These are phyloP conservation scores for Pyrus bretschneideri DNA, from an alignment of 306 rosid species.

Conservation along the genomic window DNA sequence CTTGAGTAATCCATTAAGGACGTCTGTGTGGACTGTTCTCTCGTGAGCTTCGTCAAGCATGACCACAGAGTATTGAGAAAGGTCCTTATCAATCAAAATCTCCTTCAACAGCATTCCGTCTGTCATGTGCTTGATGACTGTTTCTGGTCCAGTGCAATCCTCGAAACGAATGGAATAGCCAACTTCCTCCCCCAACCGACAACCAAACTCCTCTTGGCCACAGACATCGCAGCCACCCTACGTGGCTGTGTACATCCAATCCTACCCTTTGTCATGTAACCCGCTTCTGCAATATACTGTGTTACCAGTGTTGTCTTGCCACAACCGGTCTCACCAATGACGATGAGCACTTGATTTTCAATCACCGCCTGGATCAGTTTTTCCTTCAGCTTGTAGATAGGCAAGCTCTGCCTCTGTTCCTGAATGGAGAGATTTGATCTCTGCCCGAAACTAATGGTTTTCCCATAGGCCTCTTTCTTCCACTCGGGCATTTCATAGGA, in stretches of 20 bases:
- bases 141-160: slow-evolving; percentile 77
- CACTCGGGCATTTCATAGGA: slow-evolving; percentile 86
- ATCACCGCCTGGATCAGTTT: slow-evolving; percentile 69
- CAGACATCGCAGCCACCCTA: slow-evolving; percentile 84
- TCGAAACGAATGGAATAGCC: slow-evolving; percentile 86
- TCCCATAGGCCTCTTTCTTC: slow-evolving; percentile 89
- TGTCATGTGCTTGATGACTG: slow-evolving; percentile 84
- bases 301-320: not conserved
- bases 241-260: slow-evolving; percentile 91
- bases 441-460: slow-evolving; percentile 71
- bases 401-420: slow-evolving; percentile 80
- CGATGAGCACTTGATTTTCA: slow-evolving; percentile 71
- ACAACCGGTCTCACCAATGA: slow-evolving; percentile 55
- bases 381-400: slow-evolving; percentile 76
- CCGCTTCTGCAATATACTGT: not conserved
- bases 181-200: slow-evolving; percentile 82
- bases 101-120: slow-evolving; percentile 86
- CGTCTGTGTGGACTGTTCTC: slow-evolving; percentile 72
- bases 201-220: slow-evolving; percentile 80
- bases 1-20: slow-evolving; percentile 22
- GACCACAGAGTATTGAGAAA: slow-evolving; percentile 25
- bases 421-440: slow-evolving; percentile 81
- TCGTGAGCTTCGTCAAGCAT: slow-evolving; percentile 95
- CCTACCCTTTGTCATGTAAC: slow-evolving; percentile 70
- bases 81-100: slow-evolving; percentile 53